Evolutionary conservation across 2,329 filamentous ascomycete genomes (phyloP), one percentile per base, ranked within the genome.

Genomic region (Penicillium sp.): DNA sequence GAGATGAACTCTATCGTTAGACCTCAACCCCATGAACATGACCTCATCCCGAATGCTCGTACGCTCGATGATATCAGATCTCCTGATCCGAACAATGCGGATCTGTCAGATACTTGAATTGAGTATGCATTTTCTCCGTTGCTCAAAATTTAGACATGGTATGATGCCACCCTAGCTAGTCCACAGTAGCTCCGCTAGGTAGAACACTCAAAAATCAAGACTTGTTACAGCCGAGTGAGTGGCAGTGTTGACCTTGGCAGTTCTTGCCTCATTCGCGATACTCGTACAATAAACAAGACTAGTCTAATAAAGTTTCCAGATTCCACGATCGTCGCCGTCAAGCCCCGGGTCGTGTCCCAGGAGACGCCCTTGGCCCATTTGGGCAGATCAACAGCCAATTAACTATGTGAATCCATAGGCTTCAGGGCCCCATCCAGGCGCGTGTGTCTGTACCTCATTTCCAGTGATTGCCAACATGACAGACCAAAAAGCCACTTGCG

Each of bases 311-410:
- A 54, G 29, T 56, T 55, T 58, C 16, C 40, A 42, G 22, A 40
- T 45, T 50, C 18, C 49, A 42, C 40, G 59, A 62, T 62, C 51
- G 39, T 53, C 55, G 18, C 44, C 45, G 31, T 52, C 38, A 58
- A 51, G 40, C 38, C n/a, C 45, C n/a, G 29, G 42, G 45, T 56
- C 27, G 41, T 38, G 40, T 44, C 21, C 34, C 27, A 41, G 46
- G 38, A 48, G 39, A 27, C 40, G 31, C 39, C 22, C 39, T 50
- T 40, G n/a, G 32, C 40, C 29, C 14, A 32, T 32, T 49, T 44
- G 36, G 39, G 39, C 14, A 38, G 24, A 39, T 38, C 29, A 41
- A n/a, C 34, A n/a, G 34, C 34, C 6, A 36, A 36, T 36, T n/a
- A 36, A 36, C 34, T n/a, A 36, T 36, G 34, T 34, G 13, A 34